Conservation (phyloP, 805 yeast genomes). For the Candida khao-thaluensis region DNA sequence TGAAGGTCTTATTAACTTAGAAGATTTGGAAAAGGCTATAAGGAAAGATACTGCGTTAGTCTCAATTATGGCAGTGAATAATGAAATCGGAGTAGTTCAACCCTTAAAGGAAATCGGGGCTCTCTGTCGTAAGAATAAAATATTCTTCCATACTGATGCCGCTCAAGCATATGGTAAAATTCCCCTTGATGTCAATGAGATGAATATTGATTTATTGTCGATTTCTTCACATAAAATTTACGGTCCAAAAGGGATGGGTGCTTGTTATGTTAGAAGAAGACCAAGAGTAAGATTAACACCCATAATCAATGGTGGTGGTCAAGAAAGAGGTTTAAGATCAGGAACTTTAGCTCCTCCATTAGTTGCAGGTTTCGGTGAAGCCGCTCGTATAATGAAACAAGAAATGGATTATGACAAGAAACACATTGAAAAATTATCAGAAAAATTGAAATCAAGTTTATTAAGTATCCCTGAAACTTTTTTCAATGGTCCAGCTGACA, state of each 20-base stretch:
- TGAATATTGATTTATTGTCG: constrained; percentile 90
- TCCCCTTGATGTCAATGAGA: constrained; percentile 86
- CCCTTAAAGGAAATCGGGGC: constrained; percentile 92
- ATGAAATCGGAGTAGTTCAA: constrained; percentile 97
- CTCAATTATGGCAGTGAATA: constrained; percentile 95
- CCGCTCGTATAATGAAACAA: constrained; percentile 75
- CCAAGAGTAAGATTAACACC: constrained; percentile 98
- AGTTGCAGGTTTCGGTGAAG: constrained; percentile 96
- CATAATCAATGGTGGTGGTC: constrained; percentile 96
- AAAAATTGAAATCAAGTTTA: constrained; percentile 69
- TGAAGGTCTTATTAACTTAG: constrained; percentile 78
- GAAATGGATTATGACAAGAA: constrained; percentile 73
- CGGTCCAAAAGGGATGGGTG: constrained; percentile 98
- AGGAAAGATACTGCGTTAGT: constrained; percentile 90
- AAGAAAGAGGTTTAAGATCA: constrained; percentile 95
- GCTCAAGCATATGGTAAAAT: constrained; percentile 98
- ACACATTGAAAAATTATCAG: constrained; percentile 70
- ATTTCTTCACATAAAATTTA: constrained; percentile 95
- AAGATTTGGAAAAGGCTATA: constrained; percentile 76
- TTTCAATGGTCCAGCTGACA: constrained; percentile 76
- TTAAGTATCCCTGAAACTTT: constrained; percentile 84
- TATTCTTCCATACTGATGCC: constrained; percentile 95
- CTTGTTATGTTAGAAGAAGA: constrained; percentile 91
- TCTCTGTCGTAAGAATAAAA: constrained; percentile 81
- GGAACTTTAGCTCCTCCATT: constrained; percentile 98